Conservation (phyloP, 805 yeast genomes). For the Wickerhamomyces queroliae region DNA sequence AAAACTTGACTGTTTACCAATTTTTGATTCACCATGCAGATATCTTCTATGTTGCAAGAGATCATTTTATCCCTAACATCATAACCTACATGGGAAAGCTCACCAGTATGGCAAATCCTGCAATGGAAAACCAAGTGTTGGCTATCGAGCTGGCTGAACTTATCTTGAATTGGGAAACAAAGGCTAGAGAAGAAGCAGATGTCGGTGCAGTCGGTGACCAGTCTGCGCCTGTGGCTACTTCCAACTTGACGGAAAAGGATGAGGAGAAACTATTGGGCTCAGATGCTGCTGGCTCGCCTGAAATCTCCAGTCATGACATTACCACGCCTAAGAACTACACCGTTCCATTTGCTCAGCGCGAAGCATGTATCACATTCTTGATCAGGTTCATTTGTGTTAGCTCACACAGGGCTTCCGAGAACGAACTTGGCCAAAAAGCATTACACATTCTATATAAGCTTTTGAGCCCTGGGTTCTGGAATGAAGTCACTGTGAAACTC, state of each 20-base stretch:
- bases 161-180: constrained; percentile 79
- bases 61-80: constrained; percentile 82
- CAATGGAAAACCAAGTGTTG: constrained; percentile 72
- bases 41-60: constrained; percentile 79
- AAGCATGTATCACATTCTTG: constrained; percentile 84
- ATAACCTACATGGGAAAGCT: constrained; percentile 90
- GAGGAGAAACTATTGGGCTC: constrained; percentile 16
- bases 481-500: constrained; percentile 82
- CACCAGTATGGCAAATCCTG: constrained; percentile 70
- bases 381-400: constrained; percentile 85
- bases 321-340: constrained; percentile 44
- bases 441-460: constrained; percentile 70
- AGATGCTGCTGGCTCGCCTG: constrained; percentile 11
- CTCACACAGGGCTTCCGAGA: constrained; percentile 79
- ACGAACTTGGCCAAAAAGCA: constrained; percentile 76
- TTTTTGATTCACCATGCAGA: constrained; percentile 84
- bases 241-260: constrained; percentile 22
- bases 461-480: constrained; percentile 72
- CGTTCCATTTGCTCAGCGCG: constrained; percentile 75
- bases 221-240: constrained; percentile 27
- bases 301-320: constrained; percentile 28
- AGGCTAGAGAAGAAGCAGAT: constrained; percentile 26
- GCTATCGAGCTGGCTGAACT: constrained; percentile 89
- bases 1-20: constrained; percentile 82
- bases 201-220: constrained; percentile 5